phyloP scores from a whole-genome alignment of 1,284 basidiomycete genomes.

The Heterobasidion irregulare region DNA sequence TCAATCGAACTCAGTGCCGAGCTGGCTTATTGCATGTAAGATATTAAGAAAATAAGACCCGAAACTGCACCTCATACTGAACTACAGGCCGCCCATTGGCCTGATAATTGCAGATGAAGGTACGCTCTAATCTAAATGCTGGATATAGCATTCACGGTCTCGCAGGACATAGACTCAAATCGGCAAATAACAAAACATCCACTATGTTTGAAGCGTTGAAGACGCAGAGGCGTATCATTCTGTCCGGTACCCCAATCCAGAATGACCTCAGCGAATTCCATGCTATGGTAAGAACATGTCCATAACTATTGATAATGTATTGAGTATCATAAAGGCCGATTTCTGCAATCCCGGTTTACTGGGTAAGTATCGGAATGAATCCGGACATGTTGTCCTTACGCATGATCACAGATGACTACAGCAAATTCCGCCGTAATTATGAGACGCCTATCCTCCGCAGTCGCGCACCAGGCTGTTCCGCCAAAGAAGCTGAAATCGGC shows the following conservation, averaged over 20 bases:
- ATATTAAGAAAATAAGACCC: conserved; percentile 1
- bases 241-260: conserved; percentile 97
- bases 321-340: conserved; percentile 49
- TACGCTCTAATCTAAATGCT: conserved; percentile 14
- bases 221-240: conserved; percentile 73
- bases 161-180: conserved; percentile 88
- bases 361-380: conserved; percentile 34
- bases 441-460: conserved; percentile 88
- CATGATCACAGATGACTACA: conserved; percentile 51
- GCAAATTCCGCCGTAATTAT: conserved; percentile 72
- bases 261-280: conserved; percentile 96
- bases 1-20: conserved; percentile 35
- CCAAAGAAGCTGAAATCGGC: conserved; percentile 70
- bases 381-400: neutral
- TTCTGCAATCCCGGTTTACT: conserved; percentile 92
- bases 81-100: conserved; percentile 74
- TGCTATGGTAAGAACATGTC: conserved; percentile 69
- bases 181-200: conserved; percentile 87
- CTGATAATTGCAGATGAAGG: conserved; percentile 96
- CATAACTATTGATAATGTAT: neutral
- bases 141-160: neutral
- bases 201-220: conserved; percentile 79
- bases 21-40: conserved; percentile 56
- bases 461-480: conserved; percentile 68
- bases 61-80: neutral